phyloP scores from a whole-genome alignment of 73 alveolate species.

The Tetrahymena elliotti region DNA sequence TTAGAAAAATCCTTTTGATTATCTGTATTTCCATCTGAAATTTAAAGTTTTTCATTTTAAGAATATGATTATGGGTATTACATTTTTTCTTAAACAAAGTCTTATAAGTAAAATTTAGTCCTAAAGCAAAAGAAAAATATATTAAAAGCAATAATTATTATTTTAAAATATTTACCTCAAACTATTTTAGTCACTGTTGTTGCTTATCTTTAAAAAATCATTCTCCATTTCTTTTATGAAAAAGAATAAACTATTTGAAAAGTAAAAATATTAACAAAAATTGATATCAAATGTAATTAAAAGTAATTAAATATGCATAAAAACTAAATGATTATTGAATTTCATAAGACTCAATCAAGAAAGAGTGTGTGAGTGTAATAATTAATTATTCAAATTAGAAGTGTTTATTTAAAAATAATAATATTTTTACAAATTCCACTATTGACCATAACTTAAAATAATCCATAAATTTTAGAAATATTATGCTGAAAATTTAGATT shows the following conservation, averaged over 20 bases:
- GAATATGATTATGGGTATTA: neutral
- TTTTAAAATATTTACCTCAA: neutral
- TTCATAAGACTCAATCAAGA: too few relatives aligned
- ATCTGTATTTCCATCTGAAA: neutral
- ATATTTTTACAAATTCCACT: neutral
- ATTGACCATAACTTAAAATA: neutral
- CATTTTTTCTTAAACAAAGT: neutral
- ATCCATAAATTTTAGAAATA: too few relatives aligned
- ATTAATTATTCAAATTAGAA: neutral
- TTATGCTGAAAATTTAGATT: too few relatives aligned
- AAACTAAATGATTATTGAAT: too few relatives aligned
- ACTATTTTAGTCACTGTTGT: neutral
- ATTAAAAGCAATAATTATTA: neutral
- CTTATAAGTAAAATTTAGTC: neutral
- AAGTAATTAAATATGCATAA: neutral
- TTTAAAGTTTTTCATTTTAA: neutral
- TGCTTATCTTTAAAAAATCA: neutral
- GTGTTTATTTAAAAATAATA: too few relatives aligned
- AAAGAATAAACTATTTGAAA: neutral
- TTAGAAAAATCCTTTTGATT: neutral
- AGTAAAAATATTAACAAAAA: neutral
- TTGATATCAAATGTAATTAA: neutral
- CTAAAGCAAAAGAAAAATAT: neutral
- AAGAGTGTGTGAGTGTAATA: too few relatives aligned
- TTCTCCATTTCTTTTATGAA: neutral